phyloP scores from a whole-genome alignment of 2,329 filamentous ascomycete genomes.

The Epichloe scottii region DNA sequence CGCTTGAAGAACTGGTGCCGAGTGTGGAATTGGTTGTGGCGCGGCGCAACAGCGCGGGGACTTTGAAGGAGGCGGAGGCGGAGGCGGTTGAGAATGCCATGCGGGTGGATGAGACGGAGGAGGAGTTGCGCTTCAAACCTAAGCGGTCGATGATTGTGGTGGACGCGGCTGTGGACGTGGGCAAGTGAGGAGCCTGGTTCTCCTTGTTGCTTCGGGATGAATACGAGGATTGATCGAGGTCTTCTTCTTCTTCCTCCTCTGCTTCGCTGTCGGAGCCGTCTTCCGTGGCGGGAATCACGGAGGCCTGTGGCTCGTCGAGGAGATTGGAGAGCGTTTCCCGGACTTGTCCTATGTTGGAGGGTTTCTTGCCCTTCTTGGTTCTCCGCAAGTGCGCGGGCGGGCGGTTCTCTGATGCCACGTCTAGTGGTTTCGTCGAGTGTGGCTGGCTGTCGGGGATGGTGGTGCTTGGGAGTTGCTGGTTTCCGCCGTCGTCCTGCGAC shows the following conservation, averaged over 20 bases:
- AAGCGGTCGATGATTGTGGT: conserved; percentile 56
- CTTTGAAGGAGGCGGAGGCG: conserved; percentile 42
- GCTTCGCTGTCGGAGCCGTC: conserved; percentile 27
- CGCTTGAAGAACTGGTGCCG: conserved; percentile 24
- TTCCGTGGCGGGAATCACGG: conserved; percentile 34
- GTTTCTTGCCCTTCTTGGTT: conserved; percentile 50
- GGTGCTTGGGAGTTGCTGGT: conserved; percentile 19
- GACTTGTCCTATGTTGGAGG: conserved; percentile 66
- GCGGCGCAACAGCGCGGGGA: conserved; percentile 58
- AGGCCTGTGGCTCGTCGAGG: conserved; percentile 44
- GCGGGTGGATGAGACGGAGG: conserved; percentile 22
- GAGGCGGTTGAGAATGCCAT: conserved; percentile 44
- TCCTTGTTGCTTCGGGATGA: conserved; percentile 33
- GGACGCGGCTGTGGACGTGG: conserved; percentile 19
- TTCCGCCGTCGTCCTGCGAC: conserved; percentile 16
- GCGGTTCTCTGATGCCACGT: conserved; percentile 26
- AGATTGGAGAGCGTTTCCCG: conserved; percentile 73
- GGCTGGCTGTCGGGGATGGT: conserved; percentile 42
- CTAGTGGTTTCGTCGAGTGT: conserved; percentile 23
- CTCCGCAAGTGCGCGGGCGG: conserved; percentile 45
- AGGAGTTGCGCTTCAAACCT: conserved; percentile 46
- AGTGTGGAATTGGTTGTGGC: conserved; percentile 54
- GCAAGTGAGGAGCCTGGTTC: conserved; percentile 27
- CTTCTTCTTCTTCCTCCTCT: background rate
- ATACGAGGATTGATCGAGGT: conserved; percentile 1